Evolutionary conservation across 2,329 filamentous ascomycete genomes (phyloP).

Genomic region (Dactylellina haptotyla): DNA sequence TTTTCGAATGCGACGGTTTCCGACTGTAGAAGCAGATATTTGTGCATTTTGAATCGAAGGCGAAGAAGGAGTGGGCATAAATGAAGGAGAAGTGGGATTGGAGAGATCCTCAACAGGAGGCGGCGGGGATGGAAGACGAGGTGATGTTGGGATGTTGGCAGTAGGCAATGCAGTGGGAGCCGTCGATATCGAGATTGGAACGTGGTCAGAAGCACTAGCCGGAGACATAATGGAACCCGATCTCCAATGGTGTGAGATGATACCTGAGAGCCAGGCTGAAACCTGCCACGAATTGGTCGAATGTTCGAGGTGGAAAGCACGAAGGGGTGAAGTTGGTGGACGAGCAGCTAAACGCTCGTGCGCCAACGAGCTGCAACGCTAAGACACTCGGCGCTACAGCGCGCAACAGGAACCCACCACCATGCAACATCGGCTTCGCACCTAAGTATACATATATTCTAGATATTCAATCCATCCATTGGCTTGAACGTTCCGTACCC

Average conservation of each 20-base stretch:
- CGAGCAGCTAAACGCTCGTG: too few relatives aligned
- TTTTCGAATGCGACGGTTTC: constrained; percentile 83
- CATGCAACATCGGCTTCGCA: too few relatives aligned
- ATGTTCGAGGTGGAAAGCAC: too few relatives aligned
- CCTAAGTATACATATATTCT: too few relatives aligned
- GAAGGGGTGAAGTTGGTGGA: too few relatives aligned
- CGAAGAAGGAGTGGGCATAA: constrained; percentile 76
- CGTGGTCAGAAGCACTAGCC: constrained; percentile 7
- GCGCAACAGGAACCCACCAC: too few relatives aligned
- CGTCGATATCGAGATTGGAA: constrained; percentile 30
- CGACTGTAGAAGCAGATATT: constrained; percentile 68
- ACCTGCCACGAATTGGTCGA: too few relatives aligned
- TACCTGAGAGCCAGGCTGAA: too few relatives aligned
- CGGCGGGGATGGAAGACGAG: constrained; percentile 91
- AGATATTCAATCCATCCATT: too few relatives aligned
- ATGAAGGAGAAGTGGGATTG: constrained; percentile 53
- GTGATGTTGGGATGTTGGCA: constrained; percentile 73
- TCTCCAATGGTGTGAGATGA: background rate
- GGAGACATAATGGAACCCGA: constrained; percentile 1
- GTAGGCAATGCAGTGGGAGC: constrained; percentile 1
- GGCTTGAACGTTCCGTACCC: too few relatives aligned
- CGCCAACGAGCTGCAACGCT: too few relatives aligned
- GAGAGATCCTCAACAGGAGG: constrained; percentile 95
- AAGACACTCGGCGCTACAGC: too few relatives aligned
- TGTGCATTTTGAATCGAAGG: constrained; percentile 66